A percentile compares a stretch with the other conserved stretches of the same genome.
phyloP scores from a whole-genome alignment of 805 yeast species.

The Yarrowia sp. region DNA sequence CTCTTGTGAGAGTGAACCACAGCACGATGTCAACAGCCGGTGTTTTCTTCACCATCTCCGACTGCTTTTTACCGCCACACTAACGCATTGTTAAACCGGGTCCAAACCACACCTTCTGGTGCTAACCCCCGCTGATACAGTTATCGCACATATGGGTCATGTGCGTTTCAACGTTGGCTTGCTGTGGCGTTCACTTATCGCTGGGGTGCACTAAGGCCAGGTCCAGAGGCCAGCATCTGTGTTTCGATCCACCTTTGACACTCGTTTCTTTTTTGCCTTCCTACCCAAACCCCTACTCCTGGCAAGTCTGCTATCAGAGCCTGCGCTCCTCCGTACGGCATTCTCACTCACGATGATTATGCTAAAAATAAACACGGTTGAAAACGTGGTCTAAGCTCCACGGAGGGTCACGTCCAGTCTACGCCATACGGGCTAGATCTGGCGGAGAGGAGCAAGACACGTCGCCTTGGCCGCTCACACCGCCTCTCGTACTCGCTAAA shows the following conservation, averaged over 20 bases:
- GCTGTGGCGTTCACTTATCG: slow-evolving; percentile 8
- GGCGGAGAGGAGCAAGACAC: no score
- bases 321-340: neutral
- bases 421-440: no score
- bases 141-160: slow-evolving; percentile 20
- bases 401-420: neutral
- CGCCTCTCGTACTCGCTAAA: slow-evolving; percentile 7
- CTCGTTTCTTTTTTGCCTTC: neutral
- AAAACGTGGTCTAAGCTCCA: slow-evolving; percentile 1
- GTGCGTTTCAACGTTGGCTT: slow-evolving; percentile 24
- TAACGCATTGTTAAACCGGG: neutral
- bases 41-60: no score
- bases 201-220: neutral
- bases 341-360: neutral
- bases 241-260: neutral
- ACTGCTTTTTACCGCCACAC: neutral
- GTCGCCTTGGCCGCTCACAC: no score
- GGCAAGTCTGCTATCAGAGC: no score
- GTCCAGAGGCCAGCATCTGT: neutral
- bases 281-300: neutral
- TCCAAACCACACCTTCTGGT: neutral
- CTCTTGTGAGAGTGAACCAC: no score
- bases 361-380: slow-evolving; percentile 7
- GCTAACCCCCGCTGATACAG: slow-evolving; percentile 2
- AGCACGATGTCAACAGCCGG: no score